Conservation (phyloP, 2,329 filamentous ascomycete genomes). For the Aaosphaeria pasadenensis region DNA sequence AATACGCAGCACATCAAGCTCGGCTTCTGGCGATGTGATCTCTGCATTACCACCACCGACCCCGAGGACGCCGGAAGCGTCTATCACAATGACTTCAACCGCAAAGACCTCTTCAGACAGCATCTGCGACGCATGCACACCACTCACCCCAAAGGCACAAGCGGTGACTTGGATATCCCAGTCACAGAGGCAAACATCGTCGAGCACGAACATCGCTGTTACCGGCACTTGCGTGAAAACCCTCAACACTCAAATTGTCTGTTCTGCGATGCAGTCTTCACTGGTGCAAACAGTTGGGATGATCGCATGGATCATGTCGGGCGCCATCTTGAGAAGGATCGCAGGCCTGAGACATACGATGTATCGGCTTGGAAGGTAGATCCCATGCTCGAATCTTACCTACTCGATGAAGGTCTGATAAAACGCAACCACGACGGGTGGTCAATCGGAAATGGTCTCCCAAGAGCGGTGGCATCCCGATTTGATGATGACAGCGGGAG, state of each 20-base stretch:
- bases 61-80: conserved; percentile 21
- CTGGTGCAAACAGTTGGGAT: conserved; percentile 68
- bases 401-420: conserved; percentile 39
- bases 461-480: too few species aligned
- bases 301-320: conserved; percentile 85
- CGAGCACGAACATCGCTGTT: conserved; percentile 57
- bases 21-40: conserved; percentile 71
- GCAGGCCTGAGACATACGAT: conserved; percentile 21
- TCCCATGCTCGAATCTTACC: conserved; percentile 34
- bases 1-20: conserved; percentile 74
- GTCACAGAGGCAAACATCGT: conserved; percentile 54
- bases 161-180: conserved; percentile 39
- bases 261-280: conserved; percentile 63
- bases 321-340: conserved; percentile 66
- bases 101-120: conserved; percentile 88
- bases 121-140: conserved; percentile 82
- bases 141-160: not conserved
- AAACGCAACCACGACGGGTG: conserved; percentile 22
- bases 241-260: conserved; percentile 63
- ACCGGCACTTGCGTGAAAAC: conserved; percentile 57
- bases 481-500: too few species aligned
- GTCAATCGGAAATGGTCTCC: conserved; percentile 31
- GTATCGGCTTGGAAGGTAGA: conserved; percentile 24
- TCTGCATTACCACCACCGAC: conserved; percentile 48
- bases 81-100: conserved; percentile 69